Evolutionary conservation across 768 basidiomycete species (phyloP).

Genomic region (Mycena rosella): DNA sequence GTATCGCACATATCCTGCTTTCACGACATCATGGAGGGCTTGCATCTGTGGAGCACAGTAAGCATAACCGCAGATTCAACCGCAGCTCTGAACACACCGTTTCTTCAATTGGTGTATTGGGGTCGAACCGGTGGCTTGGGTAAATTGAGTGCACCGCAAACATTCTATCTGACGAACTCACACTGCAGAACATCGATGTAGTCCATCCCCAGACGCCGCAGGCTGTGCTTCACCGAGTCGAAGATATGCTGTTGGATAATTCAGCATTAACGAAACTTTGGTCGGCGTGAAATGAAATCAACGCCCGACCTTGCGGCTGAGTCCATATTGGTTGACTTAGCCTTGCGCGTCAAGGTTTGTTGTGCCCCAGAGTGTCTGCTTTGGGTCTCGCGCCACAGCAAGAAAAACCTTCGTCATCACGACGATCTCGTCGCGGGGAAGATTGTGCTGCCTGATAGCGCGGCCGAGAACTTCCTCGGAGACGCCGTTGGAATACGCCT

Average conservation of each 20-base stretch:
- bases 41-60: background rate
- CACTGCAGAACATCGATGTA: constrained; percentile 33
- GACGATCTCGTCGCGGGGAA: background rate
- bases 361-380: too few relatives aligned
- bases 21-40: background rate
- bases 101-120: constrained; percentile 64
- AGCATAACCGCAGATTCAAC: background rate
- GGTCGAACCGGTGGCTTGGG: constrained; percentile 69
- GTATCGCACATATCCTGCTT: background rate
- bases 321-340: background rate
- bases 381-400: too few relatives aligned
- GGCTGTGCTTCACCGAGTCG: constrained; percentile 3
- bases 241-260: background rate
- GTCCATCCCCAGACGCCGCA: constrained; percentile 4
- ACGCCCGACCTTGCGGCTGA: constrained; percentile 7
- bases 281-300: too few relatives aligned
- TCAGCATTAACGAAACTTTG: too few relatives aligned
- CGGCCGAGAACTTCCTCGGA: background rate
- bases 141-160: too few relatives aligned
- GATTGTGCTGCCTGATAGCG: background rate
- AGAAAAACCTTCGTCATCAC: background rate
- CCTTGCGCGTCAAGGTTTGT: too few relatives aligned
- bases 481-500: background rate
- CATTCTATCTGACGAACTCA: too few relatives aligned
- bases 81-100: background rate